Base-by-base conservation (phyloP, 495 filamentous ascomycete genomes). In the Penicillium mononematosum region DNA sequence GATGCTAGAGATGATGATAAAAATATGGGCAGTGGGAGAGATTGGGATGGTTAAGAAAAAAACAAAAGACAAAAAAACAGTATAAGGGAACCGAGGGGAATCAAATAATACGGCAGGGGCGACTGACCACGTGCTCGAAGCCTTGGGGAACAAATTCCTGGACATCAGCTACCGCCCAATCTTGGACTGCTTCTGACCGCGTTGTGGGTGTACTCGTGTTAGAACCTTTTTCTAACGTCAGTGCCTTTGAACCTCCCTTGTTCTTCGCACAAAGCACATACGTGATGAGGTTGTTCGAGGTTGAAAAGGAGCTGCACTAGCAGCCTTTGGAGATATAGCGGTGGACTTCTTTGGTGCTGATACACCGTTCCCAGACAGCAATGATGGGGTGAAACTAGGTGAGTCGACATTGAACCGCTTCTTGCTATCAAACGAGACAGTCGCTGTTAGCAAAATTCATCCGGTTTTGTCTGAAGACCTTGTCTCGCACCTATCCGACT, bases 341-440 rank as follows among this genome's bases (percentile, higher is more conserved):
- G 82, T 79, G 9, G 81, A 75, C 65, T 90, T 91, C 60, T 86
- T 88, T 17, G 73, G 63, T 16, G 63, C 64, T 17, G 71, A 63
- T 8, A 80, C 58, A 11, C 80, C 73, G 70, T 81, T 72, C 38
- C 75, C 74, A 36, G 78, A 76, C 16, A 85, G 66, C 47, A 81
- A 66, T 16, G 85, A 81, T 20, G 94, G 95, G 1, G 91, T 96
- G 62, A 98, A 98, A 42, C 93, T 88, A 14, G 95, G 94, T 12
- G 94, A 97, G 60, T 98, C 94, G 63, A 96, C 93, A 70, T 96
- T 98, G 63, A 98, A 84, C 14, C 86, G 78, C 76, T 93, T 91
- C 76, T 88, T 94, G 55, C 80, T 72, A 58, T 77, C 78, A 61
- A 50, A 56, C 36, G 12, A 43, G 16, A 31, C 10, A 55, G n/a